Evolutionary conservation across 2,329 filamentous ascomycete species (phyloP), one percentile per base, ranked within the genome.

Genomic region (Penicillium hordei): DNA sequence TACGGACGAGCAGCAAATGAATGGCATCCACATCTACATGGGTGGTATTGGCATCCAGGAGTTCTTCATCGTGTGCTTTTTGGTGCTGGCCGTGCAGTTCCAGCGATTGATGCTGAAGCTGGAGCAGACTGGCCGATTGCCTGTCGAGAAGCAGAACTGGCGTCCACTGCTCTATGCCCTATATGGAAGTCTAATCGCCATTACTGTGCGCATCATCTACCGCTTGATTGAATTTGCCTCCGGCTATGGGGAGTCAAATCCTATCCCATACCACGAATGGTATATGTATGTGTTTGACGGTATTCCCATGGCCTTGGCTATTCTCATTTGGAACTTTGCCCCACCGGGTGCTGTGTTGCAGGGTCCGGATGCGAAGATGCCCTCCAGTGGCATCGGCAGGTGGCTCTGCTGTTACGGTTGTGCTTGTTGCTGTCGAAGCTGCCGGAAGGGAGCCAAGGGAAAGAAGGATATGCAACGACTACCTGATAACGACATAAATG

Each of bases 171-270:
- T 55, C 5, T 55, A 55, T 3, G 44, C 45, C 21, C 75, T 87
- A 2, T 86, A 86, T 65, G 65, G 72, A 38, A 82, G 79, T 58
- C 79, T 79, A 10, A 54, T 65, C 0, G 72, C 86, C 44, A 81
- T 87, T 57, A 70, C 81, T 7, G 68, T 76, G 1, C 79, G 85
- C 23, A 86, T 83, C 54, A 77, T 86, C 55, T 87, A 79, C 66
- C 80, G 85, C 8, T 76, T 83, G 0, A 76, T 84, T n/a, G 83
- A 87, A 70, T 86, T 83, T 72, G 86, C 85, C 60, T 77, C 75
- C 50, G 67, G 81, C 5, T 34, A 46, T 8, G 43, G 48, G 21
- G 51, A 34, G 0, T 62, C 70, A 27, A 69, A 80, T 13, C 72
- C 80, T 25, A 71, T 75, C 23, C 73, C 73, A 7, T 74, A 70